Evolutionary conservation across 495 filamentous ascomycete species (phyloP), one percentile per base, ranked within the genome.

Genomic region (Xylaria acuta): DNA sequence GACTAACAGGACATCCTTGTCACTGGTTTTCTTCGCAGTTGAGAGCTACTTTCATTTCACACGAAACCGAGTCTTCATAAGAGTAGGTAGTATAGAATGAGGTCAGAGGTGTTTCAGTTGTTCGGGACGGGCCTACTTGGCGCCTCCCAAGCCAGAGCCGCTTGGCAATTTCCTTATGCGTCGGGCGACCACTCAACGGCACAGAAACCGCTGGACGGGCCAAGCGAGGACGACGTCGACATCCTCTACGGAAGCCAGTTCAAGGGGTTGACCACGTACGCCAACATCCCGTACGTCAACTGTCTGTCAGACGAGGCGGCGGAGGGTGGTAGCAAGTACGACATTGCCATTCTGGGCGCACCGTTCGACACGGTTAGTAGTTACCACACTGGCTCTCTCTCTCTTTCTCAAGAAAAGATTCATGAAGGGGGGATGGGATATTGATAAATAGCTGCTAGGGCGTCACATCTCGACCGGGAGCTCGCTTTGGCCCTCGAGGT

Each of bases 311-410:
- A 94, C 43, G 84, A 87, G 22, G 75, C 76, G 1, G 90, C 85
- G 45, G 84, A 90, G 16, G 78, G 81, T 3, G 87, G 90, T 74
- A 88, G 90, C 74, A 89, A 84, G 75, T 96, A 90, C 75, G 93
- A 97, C 71, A 95, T 96, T 80, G 93, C 93, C 34, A 92, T 97
- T 79, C 76, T 97, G 36, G 93, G 92, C 34, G 86, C 86, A 11
- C 86, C 86, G 9, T 87, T 87, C 69, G 86, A 88, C 65, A 88
- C 86, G 8, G 80, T 82, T 1, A 72, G 80, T 73, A 60, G n/a
- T 16, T 14, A 67, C 2, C 32, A 54, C 12, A 20, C n/a, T 30
- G 0, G 0, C 5, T 68, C 12, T 16, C 49, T 8, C 53, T 25
- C 14, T 12, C 34, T 27, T 1, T 8, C 20, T 8, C 60, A 12